These are phyloP conservation scores for Aeminium ludgeri DNA, from an alignment of 495 filamentous ascomycete species.

Conservation along the genomic window DNA sequence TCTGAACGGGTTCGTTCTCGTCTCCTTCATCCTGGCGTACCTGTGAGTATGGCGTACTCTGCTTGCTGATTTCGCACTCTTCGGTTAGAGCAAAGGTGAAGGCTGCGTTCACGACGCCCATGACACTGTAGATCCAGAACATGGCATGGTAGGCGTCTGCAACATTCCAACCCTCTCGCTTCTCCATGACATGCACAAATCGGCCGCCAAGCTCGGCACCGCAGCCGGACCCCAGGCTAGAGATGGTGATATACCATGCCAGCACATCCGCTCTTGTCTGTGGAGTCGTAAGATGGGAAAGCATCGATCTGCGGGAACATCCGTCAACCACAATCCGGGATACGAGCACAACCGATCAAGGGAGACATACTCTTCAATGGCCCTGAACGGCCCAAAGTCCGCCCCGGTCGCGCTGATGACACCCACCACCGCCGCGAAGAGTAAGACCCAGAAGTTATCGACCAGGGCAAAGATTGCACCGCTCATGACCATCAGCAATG, in stretches of 20 bases:
- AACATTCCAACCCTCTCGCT: slow-evolving; percentile 36
- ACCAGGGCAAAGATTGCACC: slow-evolving; percentile 51
- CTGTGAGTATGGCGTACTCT: slow-evolving; percentile 2
- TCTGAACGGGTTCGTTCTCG: not conserved
- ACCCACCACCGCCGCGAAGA: slow-evolving; percentile 58
- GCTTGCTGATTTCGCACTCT: slow-evolving; percentile 35
- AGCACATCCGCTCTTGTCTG: slow-evolving; percentile 53
- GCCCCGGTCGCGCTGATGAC: slow-evolving; percentile 59
- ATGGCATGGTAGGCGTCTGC: slow-evolving; percentile 45
- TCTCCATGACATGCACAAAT: slow-evolving; percentile 33
- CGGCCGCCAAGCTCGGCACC: slow-evolving; percentile 53
- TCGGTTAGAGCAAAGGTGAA: slow-evolving; percentile 42
- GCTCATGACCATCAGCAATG: slow-evolving; percentile 47
- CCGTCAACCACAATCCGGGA: slow-evolving; percentile 43
- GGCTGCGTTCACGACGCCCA: slow-evolving; percentile 50
- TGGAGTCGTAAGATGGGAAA: slow-evolving; percentile 53
- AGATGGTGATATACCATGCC: slow-evolving; percentile 64
- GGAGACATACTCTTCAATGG: slow-evolving; percentile 9
- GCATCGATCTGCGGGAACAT: slow-evolving; percentile 29
- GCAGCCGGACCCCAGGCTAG: slow-evolving; percentile 43
- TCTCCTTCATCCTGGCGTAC: slow-evolving; percentile 11
- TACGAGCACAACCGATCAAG: slow-evolving; percentile 40
- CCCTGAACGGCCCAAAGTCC: slow-evolving; percentile 18
- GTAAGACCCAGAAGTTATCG: slow-evolving; percentile 57
- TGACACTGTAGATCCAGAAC: slow-evolving; percentile 50